Evolutionary conservation across 2,329 filamentous ascomycete genomes (phyloP).

Genomic region (Aspergillus pseudoterreus): DNA sequence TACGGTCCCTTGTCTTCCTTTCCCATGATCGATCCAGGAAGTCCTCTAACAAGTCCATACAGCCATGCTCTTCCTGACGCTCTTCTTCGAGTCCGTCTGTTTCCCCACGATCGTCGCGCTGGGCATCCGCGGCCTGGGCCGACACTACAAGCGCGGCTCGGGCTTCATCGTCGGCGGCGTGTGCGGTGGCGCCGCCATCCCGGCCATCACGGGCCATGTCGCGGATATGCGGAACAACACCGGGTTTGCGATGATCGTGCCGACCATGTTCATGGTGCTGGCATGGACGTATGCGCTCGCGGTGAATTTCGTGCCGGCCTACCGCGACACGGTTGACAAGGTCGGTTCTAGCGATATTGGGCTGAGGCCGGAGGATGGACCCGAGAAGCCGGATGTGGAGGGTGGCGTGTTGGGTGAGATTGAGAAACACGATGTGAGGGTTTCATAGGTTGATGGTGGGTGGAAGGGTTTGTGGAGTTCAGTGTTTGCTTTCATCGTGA

Average conservation of each 20-base stretch:
- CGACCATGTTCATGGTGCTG: constrained; percentile 57
- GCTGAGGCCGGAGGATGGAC: constrained; percentile 27
- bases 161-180: constrained; percentile 71
- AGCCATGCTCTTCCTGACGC: constrained; percentile 62
- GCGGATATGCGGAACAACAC: constrained; percentile 62
- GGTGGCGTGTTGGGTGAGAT: constrained; percentile 7
- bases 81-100: constrained; percentile 78
- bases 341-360: constrained; percentile 48
- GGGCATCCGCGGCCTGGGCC: constrained; percentile 70
- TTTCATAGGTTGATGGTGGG: background rate
- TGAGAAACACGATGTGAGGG: background rate
- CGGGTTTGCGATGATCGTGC: constrained; percentile 63
- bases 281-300: constrained; percentile 56
- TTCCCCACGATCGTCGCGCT: constrained; percentile 80
- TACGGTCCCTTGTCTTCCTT: constrained; percentile 8
- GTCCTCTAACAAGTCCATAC: background rate
- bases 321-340: constrained; percentile 60
- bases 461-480: background rate
- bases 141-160: constrained; percentile 72
- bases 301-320: constrained; percentile 65
- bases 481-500: too few species aligned
- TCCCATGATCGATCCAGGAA: background rate
- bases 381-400: constrained; percentile 14
- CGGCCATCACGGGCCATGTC: constrained; percentile 66
- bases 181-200: constrained; percentile 68